These are phyloP conservation scores for Tetrapisispora pingtungensis DNA, from an alignment of 805 yeast species.

Conservation along the genomic window DNA sequence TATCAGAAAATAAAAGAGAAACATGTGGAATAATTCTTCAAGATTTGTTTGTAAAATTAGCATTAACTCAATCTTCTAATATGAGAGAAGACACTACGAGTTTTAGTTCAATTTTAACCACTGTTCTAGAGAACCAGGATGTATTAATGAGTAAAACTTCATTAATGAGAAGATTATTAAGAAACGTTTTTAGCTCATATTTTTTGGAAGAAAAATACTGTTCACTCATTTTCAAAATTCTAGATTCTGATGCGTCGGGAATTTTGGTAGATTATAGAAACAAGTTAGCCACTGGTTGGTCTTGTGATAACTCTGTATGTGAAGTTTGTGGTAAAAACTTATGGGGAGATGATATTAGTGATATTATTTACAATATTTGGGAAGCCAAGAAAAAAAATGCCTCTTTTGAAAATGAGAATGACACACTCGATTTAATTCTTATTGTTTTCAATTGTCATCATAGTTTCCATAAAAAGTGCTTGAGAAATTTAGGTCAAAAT, in stretches of 20 bases:
- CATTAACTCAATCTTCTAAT: constrained; percentile 11
- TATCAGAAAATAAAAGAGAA: constrained; percentile 1
- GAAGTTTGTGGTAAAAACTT: constrained; percentile 65
- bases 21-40: constrained; percentile 13
- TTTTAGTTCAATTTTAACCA: constrained; percentile 45
- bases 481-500: constrained; percentile 23
- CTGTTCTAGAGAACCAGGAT: constrained; percentile 42
- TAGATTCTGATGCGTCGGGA: constrained; percentile 46
- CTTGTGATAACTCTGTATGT: constrained; percentile 46
- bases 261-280: constrained; percentile 36
- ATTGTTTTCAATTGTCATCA: constrained; percentile 25
- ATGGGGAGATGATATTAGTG: constrained; percentile 56
- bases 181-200: constrained; percentile 55
- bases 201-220: constrained; percentile 53
- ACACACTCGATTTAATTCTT: not conserved
- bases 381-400: constrained; percentile 33
- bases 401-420: not conserved
- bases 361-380: constrained; percentile 48
- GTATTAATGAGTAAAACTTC: constrained; percentile 42
- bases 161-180: constrained; percentile 48
- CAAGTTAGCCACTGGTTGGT: constrained; percentile 53
- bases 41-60: constrained; percentile 15
- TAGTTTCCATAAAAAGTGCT: constrained; percentile 22
- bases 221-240: constrained; percentile 39
- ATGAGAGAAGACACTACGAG: constrained; percentile 25